These are phyloP conservation scores for Mortierella sp. DNA, from an alignment of 371 early-diverging fungal species.

Conservation along the genomic window DNA sequence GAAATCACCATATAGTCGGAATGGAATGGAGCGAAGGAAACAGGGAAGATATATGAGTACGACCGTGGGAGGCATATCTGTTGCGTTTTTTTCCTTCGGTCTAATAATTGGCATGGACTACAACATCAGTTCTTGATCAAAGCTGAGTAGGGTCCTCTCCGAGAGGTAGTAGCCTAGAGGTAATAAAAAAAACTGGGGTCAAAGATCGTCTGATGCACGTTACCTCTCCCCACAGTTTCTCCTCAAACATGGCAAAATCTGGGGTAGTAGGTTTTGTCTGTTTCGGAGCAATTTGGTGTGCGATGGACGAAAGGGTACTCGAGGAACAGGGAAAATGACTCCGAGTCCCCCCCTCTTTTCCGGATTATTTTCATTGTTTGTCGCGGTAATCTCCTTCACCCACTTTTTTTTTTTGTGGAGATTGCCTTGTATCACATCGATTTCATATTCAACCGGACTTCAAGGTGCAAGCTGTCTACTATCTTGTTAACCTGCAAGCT, in stretches of 20 bases:
- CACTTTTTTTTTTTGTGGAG: not conserved
- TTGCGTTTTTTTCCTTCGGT: too few species aligned
- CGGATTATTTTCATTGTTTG: not conserved
- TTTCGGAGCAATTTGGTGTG: not conserved
- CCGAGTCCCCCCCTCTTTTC: not conserved
- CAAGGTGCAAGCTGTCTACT: too few species aligned
- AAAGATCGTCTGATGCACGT: not conserved
- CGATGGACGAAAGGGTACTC: too few species aligned
- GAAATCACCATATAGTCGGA: too few species aligned
- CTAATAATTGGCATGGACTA: too few species aligned
- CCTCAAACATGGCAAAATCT: constrained; percentile 18
- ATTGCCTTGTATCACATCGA: not conserved
- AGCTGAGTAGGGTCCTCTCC: not conserved
- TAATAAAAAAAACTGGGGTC: constrained; percentile 27
- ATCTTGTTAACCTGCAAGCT: too few species aligned
- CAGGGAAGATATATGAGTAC: too few species aligned
- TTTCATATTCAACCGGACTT: too few species aligned
- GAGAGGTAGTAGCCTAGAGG: not conserved
- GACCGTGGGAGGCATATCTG: too few species aligned
- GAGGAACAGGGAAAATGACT: not conserved
- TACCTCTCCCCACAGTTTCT: not conserved
- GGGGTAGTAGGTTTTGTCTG: constrained; percentile 2
- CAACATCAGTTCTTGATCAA: too few species aligned
- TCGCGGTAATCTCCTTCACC: not conserved
- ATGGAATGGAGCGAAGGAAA: too few species aligned